Percentiles rank a stretch among this genome's conserved stretches.
These are phyloP conservation scores for Papiliotrema flavescens DNA, from an alignment of 1,284 basidiomycete species.

Conservation along the genomic window DNA sequence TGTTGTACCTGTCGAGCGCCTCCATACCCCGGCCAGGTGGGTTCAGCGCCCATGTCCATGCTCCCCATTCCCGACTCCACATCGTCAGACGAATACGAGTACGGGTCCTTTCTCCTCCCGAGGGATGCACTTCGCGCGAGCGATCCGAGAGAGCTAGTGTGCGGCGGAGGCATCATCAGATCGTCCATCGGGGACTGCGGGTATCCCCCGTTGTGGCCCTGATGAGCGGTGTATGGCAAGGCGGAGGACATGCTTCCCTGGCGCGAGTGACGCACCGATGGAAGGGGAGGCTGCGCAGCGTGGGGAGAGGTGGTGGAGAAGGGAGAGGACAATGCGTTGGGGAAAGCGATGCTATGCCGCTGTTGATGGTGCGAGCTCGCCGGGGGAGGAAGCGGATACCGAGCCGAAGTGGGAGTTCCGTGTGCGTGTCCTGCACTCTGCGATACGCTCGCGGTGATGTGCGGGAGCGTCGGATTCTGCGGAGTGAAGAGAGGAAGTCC, in stretches of 20 bases:
- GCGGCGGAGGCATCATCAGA: constrained; percentile 21
- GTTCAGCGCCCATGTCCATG: constrained; percentile 17
- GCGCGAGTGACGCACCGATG: constrained; percentile 9
- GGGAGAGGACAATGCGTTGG: neutral
- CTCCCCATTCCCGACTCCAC: constrained; percentile 46
- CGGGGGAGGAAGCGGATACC: constrained; percentile 1
- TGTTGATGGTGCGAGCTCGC: constrained; percentile 6
- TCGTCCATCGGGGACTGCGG: constrained; percentile 17
- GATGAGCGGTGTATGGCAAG: constrained; percentile 11
- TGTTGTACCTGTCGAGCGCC: neutral
- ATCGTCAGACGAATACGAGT: constrained; percentile 45
- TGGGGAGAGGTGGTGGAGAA: constrained; percentile 8
- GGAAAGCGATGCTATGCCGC: constrained; percentile 4
- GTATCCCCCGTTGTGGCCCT: constrained; percentile 5
- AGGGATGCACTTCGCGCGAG: constrained; percentile 43
- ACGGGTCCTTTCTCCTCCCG: constrained; percentile 45
- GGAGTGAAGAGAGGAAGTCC: too few relatives aligned
- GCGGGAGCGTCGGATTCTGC: too few relatives aligned
- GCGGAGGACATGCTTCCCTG: constrained; percentile 16
- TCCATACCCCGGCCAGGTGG: constrained; percentile 7
- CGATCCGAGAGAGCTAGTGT: constrained; percentile 20
- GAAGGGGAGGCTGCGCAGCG: constrained; percentile 6
- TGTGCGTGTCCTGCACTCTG: neutral
- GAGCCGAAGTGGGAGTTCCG: constrained; percentile 3
- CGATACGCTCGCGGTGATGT: too few relatives aligned